Evolutionary conservation across 176 grass and related monocot genomes (phyloP).

Genomic region (Bothriochloa decipiens): DNA sequence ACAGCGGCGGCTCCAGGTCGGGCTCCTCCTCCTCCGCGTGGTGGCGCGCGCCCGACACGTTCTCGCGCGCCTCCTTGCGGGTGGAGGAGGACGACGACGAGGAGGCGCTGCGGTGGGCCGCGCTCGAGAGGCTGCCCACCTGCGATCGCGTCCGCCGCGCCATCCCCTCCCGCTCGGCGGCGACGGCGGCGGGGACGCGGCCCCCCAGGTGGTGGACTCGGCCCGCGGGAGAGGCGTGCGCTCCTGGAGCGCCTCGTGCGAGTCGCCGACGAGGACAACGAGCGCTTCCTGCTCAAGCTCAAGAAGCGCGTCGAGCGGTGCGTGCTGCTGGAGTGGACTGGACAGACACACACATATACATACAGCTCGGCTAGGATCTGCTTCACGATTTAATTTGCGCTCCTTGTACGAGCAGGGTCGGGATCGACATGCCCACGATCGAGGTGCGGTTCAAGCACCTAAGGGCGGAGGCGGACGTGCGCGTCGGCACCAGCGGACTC

Average conservation of each 20-base stretch:
- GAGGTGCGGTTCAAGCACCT: conserved; percentile 90
- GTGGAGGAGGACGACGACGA: conserved; percentile 73
- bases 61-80: conserved; percentile 59
- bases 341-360: background rate
- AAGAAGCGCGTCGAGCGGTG: conserved; percentile 77
- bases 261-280: conserved; percentile 88
- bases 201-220: conserved; percentile 46
- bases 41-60: conserved; percentile 59
- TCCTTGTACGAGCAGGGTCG: conserved; percentile 55
- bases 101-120: conserved; percentile 88
- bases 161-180: conserved; percentile 47
- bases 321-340: background rate
- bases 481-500: conserved; percentile 84
- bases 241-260: conserved; percentile 74
- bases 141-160: conserved; percentile 72
- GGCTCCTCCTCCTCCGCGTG: conserved; percentile 38
- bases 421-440: conserved; percentile 82
- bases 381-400: conserved; percentile 16
- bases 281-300: conserved; percentile 86
- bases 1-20: conserved; percentile 46
- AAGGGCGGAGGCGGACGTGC: conserved; percentile 57
- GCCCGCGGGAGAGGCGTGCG: conserved; percentile 49
- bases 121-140: conserved; percentile 87
- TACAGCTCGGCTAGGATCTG: background rate
- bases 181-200: background rate